Percentiles rank a stretch among this genome's conserved stretches.
phyloP scores from a whole-genome alignment of 2,329 filamentous ascomycete species.

The Plectosphaerella sp. region DNA sequence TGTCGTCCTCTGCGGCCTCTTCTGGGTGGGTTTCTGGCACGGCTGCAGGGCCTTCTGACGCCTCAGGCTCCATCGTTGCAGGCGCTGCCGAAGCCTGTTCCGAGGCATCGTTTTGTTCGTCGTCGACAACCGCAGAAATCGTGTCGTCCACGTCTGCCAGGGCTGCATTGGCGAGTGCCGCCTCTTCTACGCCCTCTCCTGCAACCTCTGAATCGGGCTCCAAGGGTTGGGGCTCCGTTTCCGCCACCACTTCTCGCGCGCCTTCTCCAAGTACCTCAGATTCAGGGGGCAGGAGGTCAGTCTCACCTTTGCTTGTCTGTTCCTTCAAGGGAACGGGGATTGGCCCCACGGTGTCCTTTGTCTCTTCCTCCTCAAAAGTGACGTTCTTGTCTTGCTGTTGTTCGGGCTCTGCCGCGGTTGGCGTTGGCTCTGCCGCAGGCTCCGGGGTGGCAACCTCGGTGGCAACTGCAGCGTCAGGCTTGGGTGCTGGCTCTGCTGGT shows the following conservation, averaged over 20 bases:
- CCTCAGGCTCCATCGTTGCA: too few species aligned
- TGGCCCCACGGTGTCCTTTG: slow-evolving; percentile 12
- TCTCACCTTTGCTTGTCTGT: slow-evolving; percentile 22
- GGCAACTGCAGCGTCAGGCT: not conserved
- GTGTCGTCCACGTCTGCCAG: too few species aligned
- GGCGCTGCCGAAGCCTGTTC: too few species aligned
- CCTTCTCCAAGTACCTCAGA: slow-evolving; percentile 16
- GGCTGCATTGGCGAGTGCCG: not conserved
- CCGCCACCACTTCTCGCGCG: slow-evolving; percentile 5
- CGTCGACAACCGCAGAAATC: too few species aligned
- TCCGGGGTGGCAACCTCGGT: not conserved
- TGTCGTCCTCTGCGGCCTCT: too few species aligned
- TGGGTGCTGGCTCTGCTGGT: not conserved
- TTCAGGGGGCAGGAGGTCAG: slow-evolving; percentile 20
- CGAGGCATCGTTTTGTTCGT: too few species aligned
- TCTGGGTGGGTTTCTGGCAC: too few species aligned
- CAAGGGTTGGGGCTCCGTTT: slow-evolving; percentile 1
- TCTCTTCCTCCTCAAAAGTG: slow-evolving; percentile 10
- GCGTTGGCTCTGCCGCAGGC: not conserved
- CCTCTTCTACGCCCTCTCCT: not conserved
- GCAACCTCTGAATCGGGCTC: not conserved
- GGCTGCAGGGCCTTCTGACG: too few species aligned
- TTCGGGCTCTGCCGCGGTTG: not conserved
- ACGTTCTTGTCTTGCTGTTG: not conserved
- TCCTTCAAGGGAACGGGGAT: slow-evolving; percentile 5